phyloP scores from a whole-genome alignment of 1,284 basidiomycete species.

The Cutaneotrichosporon dermatis region DNA sequence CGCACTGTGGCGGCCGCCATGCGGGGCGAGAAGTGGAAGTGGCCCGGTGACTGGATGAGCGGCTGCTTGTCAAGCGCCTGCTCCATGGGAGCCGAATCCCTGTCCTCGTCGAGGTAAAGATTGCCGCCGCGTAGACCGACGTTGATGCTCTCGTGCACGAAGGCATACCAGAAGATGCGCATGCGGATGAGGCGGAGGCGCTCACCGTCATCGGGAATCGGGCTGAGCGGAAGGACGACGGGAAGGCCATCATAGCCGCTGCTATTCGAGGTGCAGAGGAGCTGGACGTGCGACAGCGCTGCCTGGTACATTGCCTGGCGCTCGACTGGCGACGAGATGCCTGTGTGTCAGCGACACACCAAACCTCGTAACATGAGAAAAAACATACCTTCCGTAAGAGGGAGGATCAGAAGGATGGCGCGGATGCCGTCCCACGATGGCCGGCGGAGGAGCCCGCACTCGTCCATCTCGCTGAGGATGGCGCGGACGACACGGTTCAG shows the following conservation, averaged over 20 bases:
- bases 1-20: slow-evolving; percentile 64
- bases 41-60: slow-evolving; percentile 1
- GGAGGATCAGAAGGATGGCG: slow-evolving; percentile 67
- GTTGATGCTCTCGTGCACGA: slow-evolving; percentile 71
- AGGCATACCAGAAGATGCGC: slow-evolving; percentile 75
- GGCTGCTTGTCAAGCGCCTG: slow-evolving; percentile 10
- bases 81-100: slow-evolving; percentile 6
- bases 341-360: slow-evolving; percentile 13
- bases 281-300: slow-evolving; percentile 62
- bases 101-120: slow-evolving; percentile 58
- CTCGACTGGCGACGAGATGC: slow-evolving; percentile 57
- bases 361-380: background rate
- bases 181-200: slow-evolving; percentile 54
- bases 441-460: slow-evolving; percentile 68
- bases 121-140: slow-evolving; percentile 73
- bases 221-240: slow-evolving; percentile 42
- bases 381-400: slow-evolving; percentile 68
- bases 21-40: slow-evolving; percentile 41
- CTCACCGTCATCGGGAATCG: slow-evolving; percentile 54
- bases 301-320: slow-evolving; percentile 60
- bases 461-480: slow-evolving; percentile 70
- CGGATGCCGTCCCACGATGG: slow-evolving; percentile 81
- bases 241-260: slow-evolving; percentile 51
- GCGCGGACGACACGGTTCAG: slow-evolving; percentile 63
- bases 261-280: slow-evolving; percentile 60